These are phyloP conservation scores for Apiotrichum siamense DNA, from an alignment of 1,284 basidiomycete genomes.

Conservation along the genomic window DNA sequence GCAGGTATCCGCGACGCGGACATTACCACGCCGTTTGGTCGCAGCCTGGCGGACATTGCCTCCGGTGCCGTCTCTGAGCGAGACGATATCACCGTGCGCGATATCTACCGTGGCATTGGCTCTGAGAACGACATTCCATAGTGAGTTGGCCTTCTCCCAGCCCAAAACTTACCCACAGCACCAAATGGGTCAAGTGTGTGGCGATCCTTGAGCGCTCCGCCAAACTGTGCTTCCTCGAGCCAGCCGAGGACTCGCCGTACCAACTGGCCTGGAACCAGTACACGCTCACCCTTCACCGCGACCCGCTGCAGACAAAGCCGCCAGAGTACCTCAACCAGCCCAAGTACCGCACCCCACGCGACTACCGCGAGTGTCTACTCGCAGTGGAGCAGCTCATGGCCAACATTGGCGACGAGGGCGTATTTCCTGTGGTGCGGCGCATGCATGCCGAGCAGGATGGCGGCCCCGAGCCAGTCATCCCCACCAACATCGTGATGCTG, in stretches of 20 bases:
- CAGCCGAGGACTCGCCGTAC: slow-evolving; percentile 34
- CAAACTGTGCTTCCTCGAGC: slow-evolving; percentile 36
- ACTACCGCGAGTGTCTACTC: slow-evolving; percentile 28
- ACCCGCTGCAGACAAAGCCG: slow-evolving; percentile 19
- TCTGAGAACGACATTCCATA: slow-evolving; percentile 23
- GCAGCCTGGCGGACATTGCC: slow-evolving; percentile 31
- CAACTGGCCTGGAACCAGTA: slow-evolving; percentile 28
- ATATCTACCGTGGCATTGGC: slow-evolving; percentile 29
- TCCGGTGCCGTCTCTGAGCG: slow-evolving; percentile 28
- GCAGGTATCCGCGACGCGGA: slow-evolving; percentile 32
- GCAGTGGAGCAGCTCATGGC: slow-evolving; percentile 27
- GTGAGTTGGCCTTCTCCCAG: slow-evolving; percentile 18
- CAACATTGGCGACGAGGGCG: slow-evolving; percentile 33
- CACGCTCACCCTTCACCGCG: slow-evolving; percentile 12
- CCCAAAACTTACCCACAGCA: background rate
- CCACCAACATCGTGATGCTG: slow-evolving; percentile 27
- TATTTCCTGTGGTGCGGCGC: slow-evolving; percentile 31
- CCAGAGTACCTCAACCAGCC: slow-evolving; percentile 37
- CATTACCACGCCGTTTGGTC: slow-evolving; percentile 38
- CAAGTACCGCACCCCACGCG: slow-evolving; percentile 33
- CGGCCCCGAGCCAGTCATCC: slow-evolving; percentile 20
- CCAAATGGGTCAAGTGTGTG: slow-evolving; percentile 31
- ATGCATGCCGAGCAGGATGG: slow-evolving; percentile 31
- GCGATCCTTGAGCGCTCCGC: slow-evolving; percentile 36
- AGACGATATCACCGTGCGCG: slow-evolving; percentile 35